phyloP scores from a whole-genome alignment of 2,329 filamentous ascomycete species.

The Exophiala xenobiotica region DNA sequence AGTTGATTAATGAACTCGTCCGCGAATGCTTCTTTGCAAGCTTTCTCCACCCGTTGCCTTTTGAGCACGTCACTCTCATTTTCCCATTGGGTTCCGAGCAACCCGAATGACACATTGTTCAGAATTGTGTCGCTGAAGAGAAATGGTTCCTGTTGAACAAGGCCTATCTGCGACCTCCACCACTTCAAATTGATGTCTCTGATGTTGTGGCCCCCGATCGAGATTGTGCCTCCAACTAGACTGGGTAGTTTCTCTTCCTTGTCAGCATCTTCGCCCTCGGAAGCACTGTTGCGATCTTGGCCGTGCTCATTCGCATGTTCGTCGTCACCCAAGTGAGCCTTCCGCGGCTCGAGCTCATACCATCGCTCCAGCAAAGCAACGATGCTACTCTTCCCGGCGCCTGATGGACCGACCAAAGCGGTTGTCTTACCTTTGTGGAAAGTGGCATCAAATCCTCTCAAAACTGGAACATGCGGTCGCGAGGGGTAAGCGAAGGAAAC shows the following conservation, averaged over 20 bases:
- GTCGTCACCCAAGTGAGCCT: slow-evolving; percentile 1
- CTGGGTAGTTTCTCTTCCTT: slow-evolving; percentile 1
- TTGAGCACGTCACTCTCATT: slow-evolving; percentile 34
- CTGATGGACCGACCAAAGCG: slow-evolving; percentile 47
- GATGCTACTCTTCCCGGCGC: slow-evolving; percentile 49
- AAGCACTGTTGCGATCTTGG: neutral
- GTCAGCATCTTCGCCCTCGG: slow-evolving; percentile 1
- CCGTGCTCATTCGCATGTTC: neutral
- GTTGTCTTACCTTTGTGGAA: slow-evolving; percentile 41
- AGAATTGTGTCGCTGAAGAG: slow-evolving; percentile 66
- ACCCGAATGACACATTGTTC: slow-evolving; percentile 61
- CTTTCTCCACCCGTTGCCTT: slow-evolving; percentile 57
- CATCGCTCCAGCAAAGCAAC: slow-evolving; percentile 45
- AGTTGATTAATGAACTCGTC: slow-evolving; percentile 67
- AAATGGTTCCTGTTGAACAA: slow-evolving; percentile 68
- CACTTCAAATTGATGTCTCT: slow-evolving; percentile 61
- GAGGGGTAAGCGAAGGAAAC: slow-evolving; percentile 72
- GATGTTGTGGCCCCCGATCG: slow-evolving; percentile 55
- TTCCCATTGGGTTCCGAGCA: slow-evolving; percentile 43
- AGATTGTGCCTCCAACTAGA: slow-evolving; percentile 48
- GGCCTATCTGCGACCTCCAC: slow-evolving; percentile 58
- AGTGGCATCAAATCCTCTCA: slow-evolving; percentile 37
- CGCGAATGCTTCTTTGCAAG: slow-evolving; percentile 67
- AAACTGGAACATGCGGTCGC: slow-evolving; percentile 38
- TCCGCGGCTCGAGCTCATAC: slow-evolving; percentile 36